phyloP scores from a whole-genome alignment of 352 stramenopile species.

The Phytophthora fragariae region DNA sequence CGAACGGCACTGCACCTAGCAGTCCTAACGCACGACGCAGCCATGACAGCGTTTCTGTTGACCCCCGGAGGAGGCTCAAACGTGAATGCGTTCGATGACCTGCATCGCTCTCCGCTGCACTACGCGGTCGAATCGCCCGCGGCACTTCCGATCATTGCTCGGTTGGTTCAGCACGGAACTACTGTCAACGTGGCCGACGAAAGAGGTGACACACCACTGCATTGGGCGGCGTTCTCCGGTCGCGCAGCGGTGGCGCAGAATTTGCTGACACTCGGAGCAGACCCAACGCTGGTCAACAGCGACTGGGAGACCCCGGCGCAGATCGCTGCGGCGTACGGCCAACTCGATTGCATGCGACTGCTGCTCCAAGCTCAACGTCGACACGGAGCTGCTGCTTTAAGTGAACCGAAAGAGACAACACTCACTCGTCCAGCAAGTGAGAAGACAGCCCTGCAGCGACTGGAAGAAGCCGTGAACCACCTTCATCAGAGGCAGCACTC shows the following conservation, averaged over 20 bases:
- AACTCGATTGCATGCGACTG: constrained; percentile 58
- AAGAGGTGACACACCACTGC: constrained; percentile 71
- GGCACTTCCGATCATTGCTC: constrained; percentile 30
- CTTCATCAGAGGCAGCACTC: constrained; percentile 48
- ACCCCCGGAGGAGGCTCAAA: constrained; percentile 17
- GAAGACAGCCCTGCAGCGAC: constrained; percentile 29
- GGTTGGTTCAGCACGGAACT: constrained; percentile 38
- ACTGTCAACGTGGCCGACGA: constrained; percentile 62
- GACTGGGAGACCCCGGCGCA: constrained; percentile 67
- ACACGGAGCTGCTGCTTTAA: constrained; percentile 9
- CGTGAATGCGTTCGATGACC: constrained; percentile 40
- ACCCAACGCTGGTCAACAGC: constrained; percentile 56
- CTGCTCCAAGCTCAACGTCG: constrained; percentile 40
- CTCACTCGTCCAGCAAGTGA: constrained; percentile 24
- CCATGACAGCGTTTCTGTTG: constrained; percentile 46
- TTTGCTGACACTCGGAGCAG: constrained; percentile 54
- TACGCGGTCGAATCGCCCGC: constrained; percentile 48
- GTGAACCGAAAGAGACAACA: constrained; percentile 7
- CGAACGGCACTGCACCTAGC: constrained; percentile 54
- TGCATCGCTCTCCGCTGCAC: constrained; percentile 50
- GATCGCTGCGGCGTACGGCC: constrained; percentile 51
- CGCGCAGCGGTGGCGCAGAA: constrained; percentile 44
- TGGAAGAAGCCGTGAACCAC: constrained; percentile 43
- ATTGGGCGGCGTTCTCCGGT: constrained; percentile 70
- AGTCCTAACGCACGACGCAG: constrained; percentile 41